These are phyloP conservation scores for Arthrobotrys sphaeroides DNA, from an alignment of 2,329 filamentous ascomycete species.

Conservation along the genomic window DNA sequence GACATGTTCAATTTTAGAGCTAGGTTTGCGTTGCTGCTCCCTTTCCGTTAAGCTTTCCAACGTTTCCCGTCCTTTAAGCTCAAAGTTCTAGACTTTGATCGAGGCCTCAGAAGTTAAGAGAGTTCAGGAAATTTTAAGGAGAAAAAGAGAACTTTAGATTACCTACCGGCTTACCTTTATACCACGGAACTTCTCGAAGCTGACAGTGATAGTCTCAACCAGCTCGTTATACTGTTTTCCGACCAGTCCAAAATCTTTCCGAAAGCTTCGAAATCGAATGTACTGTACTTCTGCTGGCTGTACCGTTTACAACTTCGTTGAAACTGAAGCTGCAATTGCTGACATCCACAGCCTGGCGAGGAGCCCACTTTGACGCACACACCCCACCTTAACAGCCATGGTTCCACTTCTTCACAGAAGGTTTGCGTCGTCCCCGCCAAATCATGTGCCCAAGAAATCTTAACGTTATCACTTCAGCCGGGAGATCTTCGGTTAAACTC, in stretches of 20 bases:
- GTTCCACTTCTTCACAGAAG: neutral
- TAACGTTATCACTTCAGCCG: slow-evolving; percentile 12
- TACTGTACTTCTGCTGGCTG: neutral
- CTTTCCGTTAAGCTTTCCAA: neutral
- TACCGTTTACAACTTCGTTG: too few relatives aligned
- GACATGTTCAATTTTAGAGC: slow-evolving; percentile 22
- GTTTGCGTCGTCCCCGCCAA: neutral
- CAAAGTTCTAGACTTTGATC: neutral
- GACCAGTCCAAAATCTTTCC: neutral
- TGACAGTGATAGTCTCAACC: neutral
- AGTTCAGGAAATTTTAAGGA: too few relatives aligned
- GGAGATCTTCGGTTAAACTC: slow-evolving; percentile 41
- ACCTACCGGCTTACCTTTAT: neutral
- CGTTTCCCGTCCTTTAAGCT: neutral
- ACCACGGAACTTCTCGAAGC: neutral
- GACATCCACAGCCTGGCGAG: too few relatives aligned
- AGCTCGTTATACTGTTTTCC: neutral
- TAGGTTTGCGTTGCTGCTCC: slow-evolving; percentile 7
- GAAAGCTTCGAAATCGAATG: neutral
- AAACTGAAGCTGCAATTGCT: neutral
- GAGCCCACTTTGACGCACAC: neutral
- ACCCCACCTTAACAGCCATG: neutral
- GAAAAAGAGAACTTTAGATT: neutral
- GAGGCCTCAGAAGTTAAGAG: too few relatives aligned
- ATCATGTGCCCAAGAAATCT: neutral